A percentile compares a stretch with the other conserved stretches of the same genome.
Evolutionary conservation across 345 rosid species (phyloP).

Genomic region (Geranium brycei): DNA sequence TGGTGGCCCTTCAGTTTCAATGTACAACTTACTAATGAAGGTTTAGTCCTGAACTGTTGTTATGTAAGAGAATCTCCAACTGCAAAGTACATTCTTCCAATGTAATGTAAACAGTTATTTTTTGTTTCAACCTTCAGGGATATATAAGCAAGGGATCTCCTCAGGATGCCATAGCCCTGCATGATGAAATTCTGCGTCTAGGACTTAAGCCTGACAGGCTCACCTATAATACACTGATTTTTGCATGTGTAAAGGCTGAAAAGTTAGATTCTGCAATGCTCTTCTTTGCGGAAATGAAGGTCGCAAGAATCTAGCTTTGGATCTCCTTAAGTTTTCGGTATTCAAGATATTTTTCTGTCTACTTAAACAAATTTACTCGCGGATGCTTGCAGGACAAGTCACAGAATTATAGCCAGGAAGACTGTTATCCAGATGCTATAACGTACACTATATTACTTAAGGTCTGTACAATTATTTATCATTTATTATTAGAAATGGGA

Average conservation of each 20-base stretch:
- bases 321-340: not conserved
- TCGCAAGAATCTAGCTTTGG: conserved; percentile 43
- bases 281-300: conserved; percentile 73
- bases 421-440: not conserved
- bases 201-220: conserved; percentile 56
- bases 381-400: not conserved
- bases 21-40: conserved; percentile 68
- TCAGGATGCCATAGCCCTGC: conserved; percentile 33
- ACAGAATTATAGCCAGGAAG: not conserved
- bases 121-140: conserved; percentile 31
- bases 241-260: conserved; percentile 37
- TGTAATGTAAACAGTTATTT: not conserved
- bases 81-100: conserved; percentile 1
- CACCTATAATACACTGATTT: conserved; percentile 54
- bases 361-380: not conserved
- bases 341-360: not conserved
- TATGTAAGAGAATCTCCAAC: not conserved
- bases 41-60: conserved; percentile 17
- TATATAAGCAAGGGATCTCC: conserved; percentile 41
- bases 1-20: conserved; percentile 34
- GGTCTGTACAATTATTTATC: not conserved
- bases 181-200: conserved; percentile 33
- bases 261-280: conserved; percentile 47
- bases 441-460: not conserved
- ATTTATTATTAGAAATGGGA: not conserved